These are phyloP conservation scores for Globisporangium barbulae DNA, from an alignment of 352 stramenopile species.

Conservation along the genomic window DNA sequence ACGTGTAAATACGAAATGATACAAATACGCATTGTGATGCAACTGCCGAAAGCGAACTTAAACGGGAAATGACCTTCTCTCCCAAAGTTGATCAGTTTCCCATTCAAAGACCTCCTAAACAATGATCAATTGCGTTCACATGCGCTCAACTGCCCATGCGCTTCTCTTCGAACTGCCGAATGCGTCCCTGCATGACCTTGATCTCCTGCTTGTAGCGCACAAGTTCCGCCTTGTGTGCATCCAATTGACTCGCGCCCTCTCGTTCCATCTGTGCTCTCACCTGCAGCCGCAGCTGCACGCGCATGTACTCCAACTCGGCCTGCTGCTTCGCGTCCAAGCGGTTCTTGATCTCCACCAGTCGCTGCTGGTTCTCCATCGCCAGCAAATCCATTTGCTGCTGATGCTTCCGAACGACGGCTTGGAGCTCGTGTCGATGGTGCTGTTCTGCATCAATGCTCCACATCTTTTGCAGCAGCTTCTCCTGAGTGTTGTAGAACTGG, in stretches of 20 bases:
- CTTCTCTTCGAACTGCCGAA: background rate
- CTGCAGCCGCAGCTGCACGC: constrained; percentile 34
- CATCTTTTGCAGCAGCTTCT: constrained; percentile 34
- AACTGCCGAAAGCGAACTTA: background rate
- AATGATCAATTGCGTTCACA: constrained; percentile 4
- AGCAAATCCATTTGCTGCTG: constrained; percentile 23
- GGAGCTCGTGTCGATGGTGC: constrained; percentile 22
- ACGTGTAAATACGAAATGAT: background rate
- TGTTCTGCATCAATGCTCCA: constrained; percentile 25
- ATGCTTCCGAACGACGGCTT: constrained; percentile 20
- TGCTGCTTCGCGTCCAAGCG: constrained; percentile 29
- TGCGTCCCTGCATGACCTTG: background rate
- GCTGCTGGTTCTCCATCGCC: constrained; percentile 24
- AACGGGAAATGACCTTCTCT: background rate
- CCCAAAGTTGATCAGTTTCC: background rate
- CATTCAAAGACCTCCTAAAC: background rate
- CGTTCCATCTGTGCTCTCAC: constrained; percentile 30
- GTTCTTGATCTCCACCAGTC: constrained; percentile 24
- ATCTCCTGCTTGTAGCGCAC: background rate
- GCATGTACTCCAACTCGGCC: constrained; percentile 35
- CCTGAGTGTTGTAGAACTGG: constrained; percentile 25
- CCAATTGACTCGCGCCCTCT: background rate
- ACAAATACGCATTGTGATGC: background rate
- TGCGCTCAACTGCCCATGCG: background rate
- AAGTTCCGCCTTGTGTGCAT: background rate